Conservation (phyloP, 805 yeast species). For the Myxozyma nipponensis region DNA sequence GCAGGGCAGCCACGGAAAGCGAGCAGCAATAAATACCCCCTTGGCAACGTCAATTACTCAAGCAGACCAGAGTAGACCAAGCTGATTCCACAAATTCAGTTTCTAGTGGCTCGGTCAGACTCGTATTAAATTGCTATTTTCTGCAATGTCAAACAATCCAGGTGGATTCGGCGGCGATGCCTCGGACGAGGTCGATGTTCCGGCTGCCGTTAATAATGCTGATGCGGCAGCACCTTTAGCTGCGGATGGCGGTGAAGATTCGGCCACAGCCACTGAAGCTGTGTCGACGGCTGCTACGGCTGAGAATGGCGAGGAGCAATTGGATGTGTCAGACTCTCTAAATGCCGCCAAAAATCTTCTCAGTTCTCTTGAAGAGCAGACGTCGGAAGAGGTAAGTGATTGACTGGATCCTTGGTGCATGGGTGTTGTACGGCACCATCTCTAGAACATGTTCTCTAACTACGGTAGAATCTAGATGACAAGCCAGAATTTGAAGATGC, state of each 20-base stretch:
- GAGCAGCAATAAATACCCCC: too few relatives aligned
- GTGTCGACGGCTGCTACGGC: neutral
- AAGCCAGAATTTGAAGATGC: conserved; percentile 5
- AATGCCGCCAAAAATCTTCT: conserved; percentile 5
- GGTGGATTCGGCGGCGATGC: too few relatives aligned
- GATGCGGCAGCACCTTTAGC: neutral
- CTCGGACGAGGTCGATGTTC: neutral
- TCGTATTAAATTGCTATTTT: neutral
- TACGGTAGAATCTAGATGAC: conserved; percentile 3
- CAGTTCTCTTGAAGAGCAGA: neutral
- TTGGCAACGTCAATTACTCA: too few relatives aligned
- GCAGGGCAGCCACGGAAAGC: too few relatives aligned
- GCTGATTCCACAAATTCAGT: too few relatives aligned
- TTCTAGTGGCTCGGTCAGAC: too few relatives aligned
- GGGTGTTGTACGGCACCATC: neutral
- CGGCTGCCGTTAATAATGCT: neutral
- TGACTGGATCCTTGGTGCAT: neutral
- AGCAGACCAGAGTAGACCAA: too few relatives aligned
- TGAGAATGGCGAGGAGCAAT: neutral
- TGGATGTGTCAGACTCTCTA: conserved; percentile 4
- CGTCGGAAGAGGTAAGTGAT: conserved; percentile 8
- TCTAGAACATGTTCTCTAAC: conserved; percentile 1
- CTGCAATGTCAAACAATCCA: conserved; percentile 3
- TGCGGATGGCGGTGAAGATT: neutral
- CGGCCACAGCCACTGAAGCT: neutral